Conservation (phyloP, 2,329 filamentous ascomycete genomes). For the Paracorniculantispora psalliotae region DNA sequence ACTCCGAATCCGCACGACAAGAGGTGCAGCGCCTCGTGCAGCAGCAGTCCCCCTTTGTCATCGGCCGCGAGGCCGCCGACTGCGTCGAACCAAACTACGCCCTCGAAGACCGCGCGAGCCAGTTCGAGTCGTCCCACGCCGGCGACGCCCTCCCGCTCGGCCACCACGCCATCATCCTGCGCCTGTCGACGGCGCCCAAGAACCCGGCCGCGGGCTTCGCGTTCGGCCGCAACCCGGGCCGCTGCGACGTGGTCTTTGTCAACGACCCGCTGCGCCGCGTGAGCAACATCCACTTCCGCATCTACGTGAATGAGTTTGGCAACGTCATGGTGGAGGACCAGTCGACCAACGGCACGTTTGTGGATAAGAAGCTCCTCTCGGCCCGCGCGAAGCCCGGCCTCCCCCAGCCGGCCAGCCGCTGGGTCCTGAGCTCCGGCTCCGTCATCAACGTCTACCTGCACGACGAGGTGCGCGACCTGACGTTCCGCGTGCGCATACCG, state of each 20-base stretch:
- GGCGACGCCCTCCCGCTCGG: slow-evolving; percentile 37
- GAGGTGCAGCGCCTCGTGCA: slow-evolving; percentile 56
- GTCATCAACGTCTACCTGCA: slow-evolving; percentile 65
- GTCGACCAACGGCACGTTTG: slow-evolving; percentile 92
- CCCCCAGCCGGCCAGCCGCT: slow-evolving; percentile 33
- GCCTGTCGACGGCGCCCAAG: slow-evolving; percentile 69
- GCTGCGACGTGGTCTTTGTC: slow-evolving; percentile 67
- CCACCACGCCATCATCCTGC: slow-evolving; percentile 68
- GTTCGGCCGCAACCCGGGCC: slow-evolving; percentile 71
- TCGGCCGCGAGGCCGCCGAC: slow-evolving; percentile 44
- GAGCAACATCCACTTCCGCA: slow-evolving; percentile 94
- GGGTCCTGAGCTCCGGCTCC: slow-evolving; percentile 67
- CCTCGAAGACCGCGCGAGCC: slow-evolving; percentile 44
- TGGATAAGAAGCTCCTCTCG: slow-evolving; percentile 66
- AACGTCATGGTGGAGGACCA: slow-evolving; percentile 88
- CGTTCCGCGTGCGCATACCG: slow-evolving; percentile 83
- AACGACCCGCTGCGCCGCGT: slow-evolving; percentile 67
- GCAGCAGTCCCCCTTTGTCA: slow-evolving; percentile 44
- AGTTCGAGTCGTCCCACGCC: slow-evolving; percentile 37
- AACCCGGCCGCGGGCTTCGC: slow-evolving; percentile 68
- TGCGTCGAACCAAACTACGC: slow-evolving; percentile 48
- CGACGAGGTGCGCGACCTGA: slow-evolving; percentile 53
- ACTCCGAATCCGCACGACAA: slow-evolving; percentile 64
- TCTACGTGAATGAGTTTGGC: slow-evolving; percentile 81
- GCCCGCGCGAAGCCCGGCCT: slow-evolving; percentile 31